Conservation (phyloP, 2,329 filamentous ascomycete species). For the Aspergillus quadrilineatus region DNA sequence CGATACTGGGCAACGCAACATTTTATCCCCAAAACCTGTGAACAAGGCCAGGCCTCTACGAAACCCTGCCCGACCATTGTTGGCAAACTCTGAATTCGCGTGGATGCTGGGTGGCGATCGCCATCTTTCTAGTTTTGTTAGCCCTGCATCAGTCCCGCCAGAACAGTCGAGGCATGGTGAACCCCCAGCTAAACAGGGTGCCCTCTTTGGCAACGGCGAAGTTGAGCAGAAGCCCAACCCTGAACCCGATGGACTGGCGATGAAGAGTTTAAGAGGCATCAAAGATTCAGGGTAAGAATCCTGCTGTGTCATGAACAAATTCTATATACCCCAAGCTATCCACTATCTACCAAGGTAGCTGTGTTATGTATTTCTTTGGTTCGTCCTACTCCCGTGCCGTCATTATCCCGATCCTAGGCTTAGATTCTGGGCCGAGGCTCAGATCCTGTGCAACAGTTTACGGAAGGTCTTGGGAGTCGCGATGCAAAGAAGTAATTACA, state of each 20-base stretch:
- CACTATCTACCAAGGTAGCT: not conserved
- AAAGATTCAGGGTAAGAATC: conserved; percentile 17
- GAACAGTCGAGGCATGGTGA: conserved; percentile 43
- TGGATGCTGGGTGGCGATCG: conserved; percentile 51
- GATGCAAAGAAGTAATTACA: conserved; percentile 7
- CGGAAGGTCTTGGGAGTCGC: not conserved
- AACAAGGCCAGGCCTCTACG: conserved; percentile 25
- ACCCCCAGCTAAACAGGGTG: conserved; percentile 30
- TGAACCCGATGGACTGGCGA: conserved; percentile 41
- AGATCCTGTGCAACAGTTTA: not conserved
- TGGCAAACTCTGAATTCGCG: conserved; percentile 49
- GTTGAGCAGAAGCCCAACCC: conserved; percentile 29
- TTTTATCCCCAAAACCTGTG: conserved; percentile 9
- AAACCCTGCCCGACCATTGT: conserved; percentile 37
- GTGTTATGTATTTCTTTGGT: no score
- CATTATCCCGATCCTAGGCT: not conserved
- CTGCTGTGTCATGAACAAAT: not conserved
- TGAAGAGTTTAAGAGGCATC: conserved; percentile 39
- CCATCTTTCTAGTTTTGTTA: conserved; percentile 47
- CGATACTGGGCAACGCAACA: conserved; percentile 6
- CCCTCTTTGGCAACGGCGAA: conserved; percentile 36
- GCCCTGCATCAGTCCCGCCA: conserved; percentile 44
- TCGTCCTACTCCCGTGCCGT: not conserved
- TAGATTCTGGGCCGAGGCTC: not conserved
- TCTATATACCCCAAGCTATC: not conserved